Conservation (phyloP, 208 protist genomes). For the Novymonas esmeraldas region DNA sequence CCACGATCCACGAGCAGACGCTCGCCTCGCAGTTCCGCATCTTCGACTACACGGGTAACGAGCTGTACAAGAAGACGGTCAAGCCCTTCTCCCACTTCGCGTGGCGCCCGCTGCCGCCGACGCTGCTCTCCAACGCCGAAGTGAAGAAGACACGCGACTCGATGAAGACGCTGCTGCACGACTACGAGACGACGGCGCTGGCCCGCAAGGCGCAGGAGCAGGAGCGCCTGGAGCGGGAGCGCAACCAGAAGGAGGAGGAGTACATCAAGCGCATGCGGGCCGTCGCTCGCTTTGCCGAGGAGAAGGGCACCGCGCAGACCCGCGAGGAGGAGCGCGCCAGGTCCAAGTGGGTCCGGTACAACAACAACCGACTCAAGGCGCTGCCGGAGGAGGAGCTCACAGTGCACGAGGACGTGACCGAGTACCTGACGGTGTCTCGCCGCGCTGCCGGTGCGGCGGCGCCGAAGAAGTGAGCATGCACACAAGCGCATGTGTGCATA, state of each 20-base stretch:
- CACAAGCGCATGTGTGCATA: neutral
- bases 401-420: slow-evolving; percentile 74
- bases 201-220: slow-evolving; percentile 46
- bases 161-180: slow-evolving; percentile 60
- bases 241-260: slow-evolving; percentile 65
- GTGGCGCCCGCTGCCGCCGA: slow-evolving; percentile 86
- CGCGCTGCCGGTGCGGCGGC: slow-evolving; percentile 14
- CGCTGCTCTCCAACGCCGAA: slow-evolving; percentile 63
- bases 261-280: slow-evolving; percentile 83
- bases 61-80: slow-evolving; percentile 66
- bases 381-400: slow-evolving; percentile 70
- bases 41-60: slow-evolving; percentile 77
- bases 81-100: slow-evolving; percentile 84
- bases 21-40: slow-evolving; percentile 83
- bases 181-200: slow-evolving; percentile 63
- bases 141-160: slow-evolving; percentile 52
- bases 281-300: slow-evolving; percentile 49
- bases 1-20: slow-evolving; percentile 56
- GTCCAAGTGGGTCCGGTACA: slow-evolving; percentile 75
- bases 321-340: slow-evolving; percentile 62
- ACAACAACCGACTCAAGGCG: slow-evolving; percentile 63
- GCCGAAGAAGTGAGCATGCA: slow-evolving; percentile 10
- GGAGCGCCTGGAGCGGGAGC: slow-evolving; percentile 42
- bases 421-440: slow-evolving; percentile 68
- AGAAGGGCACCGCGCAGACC: slow-evolving; percentile 51